A percentile compares a stretch with the other conserved stretches of the same genome.
phyloP scores from a whole-genome alignment of 2,329 filamentous ascomycete genomes.

The Calonectria crousiana region DNA sequence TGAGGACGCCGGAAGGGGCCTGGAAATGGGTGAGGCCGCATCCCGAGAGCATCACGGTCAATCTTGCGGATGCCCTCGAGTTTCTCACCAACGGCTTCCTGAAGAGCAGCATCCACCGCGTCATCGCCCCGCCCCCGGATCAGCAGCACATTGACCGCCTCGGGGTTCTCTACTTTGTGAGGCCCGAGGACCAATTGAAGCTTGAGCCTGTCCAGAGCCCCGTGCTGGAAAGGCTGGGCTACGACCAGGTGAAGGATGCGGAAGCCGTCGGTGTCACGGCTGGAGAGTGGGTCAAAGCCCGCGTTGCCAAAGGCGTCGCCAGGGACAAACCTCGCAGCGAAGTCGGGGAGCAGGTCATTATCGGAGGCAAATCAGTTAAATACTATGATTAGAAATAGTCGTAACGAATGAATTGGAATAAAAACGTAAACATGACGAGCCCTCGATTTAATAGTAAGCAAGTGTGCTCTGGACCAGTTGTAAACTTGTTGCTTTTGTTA shows the following conservation, averaged over 20 bases:
- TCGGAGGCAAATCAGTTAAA: neutral
- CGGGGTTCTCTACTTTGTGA: constrained; percentile 52
- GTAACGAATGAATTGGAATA: neutral
- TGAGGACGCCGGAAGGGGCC: constrained; percentile 56
- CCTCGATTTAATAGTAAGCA: too few relatives aligned
- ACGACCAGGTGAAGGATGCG: neutral
- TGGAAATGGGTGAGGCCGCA: constrained; percentile 64
- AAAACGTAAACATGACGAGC: too few relatives aligned
- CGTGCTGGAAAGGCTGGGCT: neutral
- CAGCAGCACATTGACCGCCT: constrained; percentile 27
- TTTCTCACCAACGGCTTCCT: constrained; percentile 61
- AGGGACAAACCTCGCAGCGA: neutral
- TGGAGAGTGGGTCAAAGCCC: neutral
- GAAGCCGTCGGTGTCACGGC: neutral
- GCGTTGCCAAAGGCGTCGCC: neutral
- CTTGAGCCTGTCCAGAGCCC: neutral
- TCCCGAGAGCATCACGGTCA: constrained; percentile 62
- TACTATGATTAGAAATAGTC: neutral
- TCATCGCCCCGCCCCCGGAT: constrained; percentile 20
- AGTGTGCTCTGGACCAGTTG: too few relatives aligned
- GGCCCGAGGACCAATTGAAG: constrained; percentile 45
- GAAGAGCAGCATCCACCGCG: constrained; percentile 54
- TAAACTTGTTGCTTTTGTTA: too few relatives aligned
- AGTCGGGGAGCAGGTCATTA: neutral
- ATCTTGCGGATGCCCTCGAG: constrained; percentile 61